Percentiles rank a stretch among this genome's conserved stretches.
Evolutionary conservation across 345 rosid genomes (phyloP).

Genomic region (Erodium maritimum): DNA sequence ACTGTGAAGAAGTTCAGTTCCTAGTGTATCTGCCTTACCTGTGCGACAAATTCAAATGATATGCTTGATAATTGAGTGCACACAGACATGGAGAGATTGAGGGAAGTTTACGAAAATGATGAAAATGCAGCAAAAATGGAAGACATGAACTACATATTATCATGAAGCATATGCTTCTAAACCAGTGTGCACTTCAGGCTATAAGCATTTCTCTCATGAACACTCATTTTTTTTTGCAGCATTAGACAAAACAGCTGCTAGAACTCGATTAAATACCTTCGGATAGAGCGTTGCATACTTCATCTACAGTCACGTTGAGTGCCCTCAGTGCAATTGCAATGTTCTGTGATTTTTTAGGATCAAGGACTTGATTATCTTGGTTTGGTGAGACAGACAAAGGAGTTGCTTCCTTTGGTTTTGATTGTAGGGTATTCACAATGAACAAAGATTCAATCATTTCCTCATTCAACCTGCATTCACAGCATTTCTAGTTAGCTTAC

Average conservation of each 20-base stretch:
- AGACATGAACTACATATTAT: too few species aligned
- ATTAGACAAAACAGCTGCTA: too few species aligned
- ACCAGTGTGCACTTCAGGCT: too few species aligned
- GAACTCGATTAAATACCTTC: conserved; percentile 83
- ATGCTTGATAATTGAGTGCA: too few species aligned
- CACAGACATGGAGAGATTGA: too few species aligned
- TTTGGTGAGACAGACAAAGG: conserved; percentile 36
- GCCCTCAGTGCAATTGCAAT: conserved; percentile 87
- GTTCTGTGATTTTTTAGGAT: conserved; percentile 93
- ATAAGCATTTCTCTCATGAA: neutral
- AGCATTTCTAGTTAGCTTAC: neutral
- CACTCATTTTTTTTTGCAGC: too few species aligned
- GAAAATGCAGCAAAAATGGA: too few species aligned
- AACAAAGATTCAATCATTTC: conserved; percentile 84
- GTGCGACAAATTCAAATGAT: conserved; percentile 4
- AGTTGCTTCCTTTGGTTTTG: conserved; percentile 44
- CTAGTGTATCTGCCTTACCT: conserved; percentile 88
- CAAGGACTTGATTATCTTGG: conserved; percentile 78
- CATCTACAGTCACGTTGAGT: conserved; percentile 82
- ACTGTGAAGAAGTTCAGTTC: conserved; percentile 91
- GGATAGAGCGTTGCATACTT: conserved; percentile 89
- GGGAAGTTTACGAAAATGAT: too few species aligned
- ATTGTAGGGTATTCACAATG: conserved; percentile 45
- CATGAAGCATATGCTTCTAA: too few species aligned
- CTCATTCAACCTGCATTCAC: conserved; percentile 61